phyloP scores from a whole-genome alignment of 2,329 filamentous ascomycete species.

The Aspergillus spinulosporus region DNA sequence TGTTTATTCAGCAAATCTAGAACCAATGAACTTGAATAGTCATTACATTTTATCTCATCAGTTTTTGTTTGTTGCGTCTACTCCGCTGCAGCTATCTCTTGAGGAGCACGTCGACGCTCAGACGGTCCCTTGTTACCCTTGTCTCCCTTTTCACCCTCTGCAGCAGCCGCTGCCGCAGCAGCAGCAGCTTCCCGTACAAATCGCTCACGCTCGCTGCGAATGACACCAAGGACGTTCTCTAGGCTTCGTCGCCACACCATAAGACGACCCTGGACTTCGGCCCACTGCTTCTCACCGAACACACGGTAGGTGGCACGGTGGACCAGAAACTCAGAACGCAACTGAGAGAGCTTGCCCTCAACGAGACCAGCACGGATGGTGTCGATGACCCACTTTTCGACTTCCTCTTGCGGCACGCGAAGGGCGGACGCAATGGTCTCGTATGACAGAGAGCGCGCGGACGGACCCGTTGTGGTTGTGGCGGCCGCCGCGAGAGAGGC shows the following conservation, averaged over 20 bases:
- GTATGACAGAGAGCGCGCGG: constrained; percentile 86
- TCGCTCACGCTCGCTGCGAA: constrained; percentile 78
- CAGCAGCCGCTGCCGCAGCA: constrained; percentile 42
- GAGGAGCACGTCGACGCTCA: constrained; percentile 36
- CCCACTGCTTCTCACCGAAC: constrained; percentile 97
- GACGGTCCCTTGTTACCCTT: constrained; percentile 30
- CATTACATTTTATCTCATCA: constrained; percentile 15
- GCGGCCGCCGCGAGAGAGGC: constrained; percentile 83
- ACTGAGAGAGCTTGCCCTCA: constrained; percentile 93
- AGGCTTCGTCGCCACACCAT: constrained; percentile 89
- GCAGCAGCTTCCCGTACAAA: constrained; percentile 63
- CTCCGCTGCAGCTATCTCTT: constrained; percentile 31
- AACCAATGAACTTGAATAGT: constrained; percentile 12
- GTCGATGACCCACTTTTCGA: constrained; percentile 99
- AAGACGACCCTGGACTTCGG: constrained; percentile 84
- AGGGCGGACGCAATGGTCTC: constrained; percentile 78
- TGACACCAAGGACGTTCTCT: constrained; percentile 72
- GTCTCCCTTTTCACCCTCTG: constrained; percentile 35
- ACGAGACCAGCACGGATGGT: constrained; percentile 94
- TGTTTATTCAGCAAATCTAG: constrained; percentile 5
- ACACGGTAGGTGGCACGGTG: constrained; percentile 96
- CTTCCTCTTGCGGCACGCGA: constrained; percentile 76
- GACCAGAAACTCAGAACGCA: constrained; percentile 89
- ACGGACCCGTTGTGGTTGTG: constrained; percentile 65
- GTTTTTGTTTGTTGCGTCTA: background rate